A percentile compares a stretch with the other conserved stretches of the same genome.
phyloP scores from a whole-genome alignment of 495 filamentous ascomycete genomes.

The Cercophora samala region DNA sequence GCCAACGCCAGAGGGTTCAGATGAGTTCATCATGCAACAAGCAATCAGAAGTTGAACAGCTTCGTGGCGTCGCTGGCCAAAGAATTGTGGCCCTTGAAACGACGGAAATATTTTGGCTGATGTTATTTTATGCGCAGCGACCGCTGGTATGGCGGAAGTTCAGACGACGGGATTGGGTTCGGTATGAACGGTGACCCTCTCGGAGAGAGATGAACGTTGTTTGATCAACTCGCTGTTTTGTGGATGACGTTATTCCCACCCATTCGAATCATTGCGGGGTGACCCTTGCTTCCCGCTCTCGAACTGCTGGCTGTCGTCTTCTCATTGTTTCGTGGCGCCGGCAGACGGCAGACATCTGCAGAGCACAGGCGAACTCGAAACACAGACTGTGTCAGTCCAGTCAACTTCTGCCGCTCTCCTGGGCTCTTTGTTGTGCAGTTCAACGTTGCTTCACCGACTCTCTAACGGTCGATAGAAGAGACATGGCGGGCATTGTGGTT shows the following conservation, averaged over 20 bases:
- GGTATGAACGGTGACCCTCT: slow-evolving; percentile 14
- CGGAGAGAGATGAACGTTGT: slow-evolving; percentile 25
- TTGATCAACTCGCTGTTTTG: slow-evolving; percentile 27
- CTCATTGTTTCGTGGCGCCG: slow-evolving; percentile 22
- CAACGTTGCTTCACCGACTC: slow-evolving; percentile 13
- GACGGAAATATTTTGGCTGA: slow-evolving; percentile 20
- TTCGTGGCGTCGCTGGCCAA: slow-evolving; percentile 2
- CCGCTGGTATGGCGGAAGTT: slow-evolving; percentile 18
- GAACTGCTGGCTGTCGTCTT: slow-evolving; percentile 23
- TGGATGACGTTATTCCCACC: slow-evolving; percentile 31
- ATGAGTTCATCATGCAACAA: slow-evolving; percentile 20
- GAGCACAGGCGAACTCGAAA: slow-evolving; percentile 32
- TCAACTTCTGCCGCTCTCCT: slow-evolving; percentile 17
- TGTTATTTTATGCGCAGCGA: slow-evolving; percentile 21
- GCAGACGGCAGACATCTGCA: slow-evolving; percentile 25
- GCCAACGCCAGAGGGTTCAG: slow-evolving; percentile 4
- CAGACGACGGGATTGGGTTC: slow-evolving; percentile 24
- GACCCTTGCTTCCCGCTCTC: slow-evolving; percentile 26
- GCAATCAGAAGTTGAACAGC: background rate
- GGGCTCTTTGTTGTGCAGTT: slow-evolving; percentile 2
- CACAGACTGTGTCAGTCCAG: slow-evolving; percentile 33
- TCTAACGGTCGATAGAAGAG: slow-evolving; percentile 13
- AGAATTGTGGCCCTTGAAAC: slow-evolving; percentile 27
- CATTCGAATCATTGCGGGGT: slow-evolving; percentile 31
- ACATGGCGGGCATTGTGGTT: slow-evolving; percentile 14